Evolutionary conservation across 202 grass and related monocot genomes (phyloP).

Genomic region (Panicum hallii): DNA sequence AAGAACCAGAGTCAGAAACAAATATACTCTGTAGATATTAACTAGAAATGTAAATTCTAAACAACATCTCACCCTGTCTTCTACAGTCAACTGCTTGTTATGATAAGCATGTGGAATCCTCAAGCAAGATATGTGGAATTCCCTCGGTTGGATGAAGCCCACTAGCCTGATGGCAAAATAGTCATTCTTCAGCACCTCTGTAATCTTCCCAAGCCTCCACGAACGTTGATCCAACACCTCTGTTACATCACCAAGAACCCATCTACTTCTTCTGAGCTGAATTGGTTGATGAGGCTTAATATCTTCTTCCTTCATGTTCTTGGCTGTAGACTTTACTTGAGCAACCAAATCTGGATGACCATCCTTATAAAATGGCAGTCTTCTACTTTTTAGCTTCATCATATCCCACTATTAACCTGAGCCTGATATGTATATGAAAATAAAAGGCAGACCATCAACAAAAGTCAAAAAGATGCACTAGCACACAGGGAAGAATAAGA

Average conservation of each 20-base stretch:
- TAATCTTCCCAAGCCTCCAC: slow-evolving; percentile 62
- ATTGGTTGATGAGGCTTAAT: slow-evolving; percentile 22
- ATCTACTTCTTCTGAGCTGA: slow-evolving; percentile 32
- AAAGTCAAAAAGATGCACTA: slow-evolving; percentile 16
- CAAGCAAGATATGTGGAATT: slow-evolving; percentile 54
- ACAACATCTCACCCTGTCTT: slow-evolving; percentile 38
- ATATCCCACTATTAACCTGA: slow-evolving; percentile 26
- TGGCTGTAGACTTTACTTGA: slow-evolving; percentile 28
- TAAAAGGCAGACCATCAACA: slow-evolving; percentile 24
- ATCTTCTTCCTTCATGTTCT: slow-evolving; percentile 25
- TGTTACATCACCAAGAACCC: slow-evolving; percentile 51
- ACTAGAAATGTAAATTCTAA: slow-evolving; percentile 33
- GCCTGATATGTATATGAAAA: slow-evolving; percentile 2
- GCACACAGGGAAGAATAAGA: slow-evolving; percentile 10
- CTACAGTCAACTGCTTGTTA: slow-evolving; percentile 23
- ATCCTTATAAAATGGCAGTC: slow-evolving; percentile 5
- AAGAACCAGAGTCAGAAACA: neutral
- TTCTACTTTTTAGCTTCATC: slow-evolving; percentile 37
- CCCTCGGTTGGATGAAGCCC: slow-evolving; percentile 48
- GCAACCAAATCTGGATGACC: slow-evolving; percentile 13
- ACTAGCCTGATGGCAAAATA: slow-evolving; percentile 50
- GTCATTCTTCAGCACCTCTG: slow-evolving; percentile 47
- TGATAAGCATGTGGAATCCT: slow-evolving; percentile 52
- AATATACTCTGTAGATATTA: neutral
- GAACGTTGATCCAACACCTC: slow-evolving; percentile 52